phyloP scores from a whole-genome alignment of 176 grass and related monocot species.

The Musa acuminata region DNA sequence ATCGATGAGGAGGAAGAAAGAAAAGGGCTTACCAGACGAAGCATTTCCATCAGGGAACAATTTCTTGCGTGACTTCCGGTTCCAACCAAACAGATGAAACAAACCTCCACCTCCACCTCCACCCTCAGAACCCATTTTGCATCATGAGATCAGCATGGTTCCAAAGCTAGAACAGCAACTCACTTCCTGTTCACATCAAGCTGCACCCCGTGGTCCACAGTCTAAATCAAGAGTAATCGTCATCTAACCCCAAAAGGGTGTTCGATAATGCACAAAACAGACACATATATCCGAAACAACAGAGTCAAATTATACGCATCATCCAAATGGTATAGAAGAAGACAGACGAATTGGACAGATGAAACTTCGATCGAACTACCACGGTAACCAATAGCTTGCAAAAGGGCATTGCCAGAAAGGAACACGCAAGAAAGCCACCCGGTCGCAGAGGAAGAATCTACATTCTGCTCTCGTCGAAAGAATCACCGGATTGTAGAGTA shows the following conservation, averaged over 20 bases:
- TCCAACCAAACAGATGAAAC: constrained; percentile 63
- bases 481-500: neutral
- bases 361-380: neutral
- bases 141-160: neutral
- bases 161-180: constrained; percentile 23
- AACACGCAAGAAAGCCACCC: neutral
- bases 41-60: constrained; percentile 19
- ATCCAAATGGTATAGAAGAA: too few species aligned
- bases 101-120: constrained; percentile 13
- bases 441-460: neutral
- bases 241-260: too few species aligned
- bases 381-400: neutral
- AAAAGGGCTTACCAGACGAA: constrained; percentile 5
- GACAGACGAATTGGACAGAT: neutral
- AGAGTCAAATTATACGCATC: neutral
- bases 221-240: too few species aligned
- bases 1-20: constrained; percentile 15
- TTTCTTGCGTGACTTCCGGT: constrained; percentile 30
- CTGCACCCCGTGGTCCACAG: neutral
- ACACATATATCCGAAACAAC: too few species aligned
- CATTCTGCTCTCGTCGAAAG: neutral
- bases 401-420: neutral
- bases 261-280: too few species aligned
- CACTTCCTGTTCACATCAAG: constrained; percentile 23
- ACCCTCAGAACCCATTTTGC: constrained; percentile 19